phyloP scores from a whole-genome alignment of 179 eudicot genomes.

The Dionaea muscipula region DNA sequence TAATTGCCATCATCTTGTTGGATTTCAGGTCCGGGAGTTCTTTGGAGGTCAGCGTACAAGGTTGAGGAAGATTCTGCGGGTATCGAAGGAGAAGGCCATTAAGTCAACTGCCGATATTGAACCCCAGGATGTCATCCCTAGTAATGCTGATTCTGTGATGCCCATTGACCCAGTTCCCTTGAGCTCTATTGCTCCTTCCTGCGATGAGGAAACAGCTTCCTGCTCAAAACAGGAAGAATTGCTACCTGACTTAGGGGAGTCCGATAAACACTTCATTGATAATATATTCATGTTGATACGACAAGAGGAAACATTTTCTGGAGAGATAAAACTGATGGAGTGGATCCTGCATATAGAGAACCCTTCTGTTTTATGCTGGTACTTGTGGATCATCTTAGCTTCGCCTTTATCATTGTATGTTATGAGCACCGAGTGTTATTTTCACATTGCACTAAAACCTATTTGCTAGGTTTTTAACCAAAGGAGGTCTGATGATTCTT shows the following conservation, averaged over 20 bases:
- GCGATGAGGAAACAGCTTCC: slow-evolving; percentile 48
- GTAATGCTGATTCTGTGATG: slow-evolving; percentile 25
- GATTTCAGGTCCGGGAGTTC: slow-evolving; percentile 61
- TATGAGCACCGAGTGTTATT: background rate
- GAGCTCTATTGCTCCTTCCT: slow-evolving; percentile 37
- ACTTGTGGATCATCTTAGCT: slow-evolving; percentile 6
- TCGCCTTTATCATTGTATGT: background rate
- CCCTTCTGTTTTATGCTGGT: slow-evolving; percentile 63
- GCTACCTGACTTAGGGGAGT: slow-evolving; percentile 45
- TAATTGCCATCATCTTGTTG: background rate
- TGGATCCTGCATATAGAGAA: slow-evolving; percentile 71
- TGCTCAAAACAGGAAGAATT: slow-evolving; percentile 49
- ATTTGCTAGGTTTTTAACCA: slow-evolving; percentile 56
- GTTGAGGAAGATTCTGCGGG: slow-evolving; percentile 57
- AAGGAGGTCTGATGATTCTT: slow-evolving; percentile 91
- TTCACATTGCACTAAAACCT: no score
- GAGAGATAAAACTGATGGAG: slow-evolving; percentile 83
- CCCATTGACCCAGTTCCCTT: slow-evolving; percentile 54
- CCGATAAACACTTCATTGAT: slow-evolving; percentile 50
- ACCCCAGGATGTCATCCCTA: slow-evolving; percentile 27
- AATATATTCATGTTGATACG: slow-evolving; percentile 62
- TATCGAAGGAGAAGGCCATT: slow-evolving; percentile 61
- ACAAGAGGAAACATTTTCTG: slow-evolving; percentile 73
- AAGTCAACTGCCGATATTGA: slow-evolving; percentile 21
- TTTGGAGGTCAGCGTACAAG: slow-evolving; percentile 67